A percentile compares a stretch with the other conserved stretches of the same genome.
These are phyloP conservation scores for Cardamine chenopodiifolia DNA, from an alignment of 345 rosid species.

Conservation along the genomic window DNA sequence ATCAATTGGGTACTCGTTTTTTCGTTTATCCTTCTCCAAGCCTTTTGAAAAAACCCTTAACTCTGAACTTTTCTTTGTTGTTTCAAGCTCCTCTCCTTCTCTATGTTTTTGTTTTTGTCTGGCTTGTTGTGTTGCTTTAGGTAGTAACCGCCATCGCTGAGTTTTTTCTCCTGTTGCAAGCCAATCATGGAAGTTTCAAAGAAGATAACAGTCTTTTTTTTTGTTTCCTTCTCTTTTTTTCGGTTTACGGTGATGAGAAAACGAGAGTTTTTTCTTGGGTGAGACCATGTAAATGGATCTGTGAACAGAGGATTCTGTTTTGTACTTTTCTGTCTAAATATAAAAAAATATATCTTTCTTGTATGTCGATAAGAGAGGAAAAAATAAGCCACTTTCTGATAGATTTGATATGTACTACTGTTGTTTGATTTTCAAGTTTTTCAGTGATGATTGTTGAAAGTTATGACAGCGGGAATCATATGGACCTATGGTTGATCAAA, in stretches of 20 bases:
- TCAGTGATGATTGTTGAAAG: not conserved
- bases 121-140: constrained; percentile 38
- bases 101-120: constrained; percentile 3
- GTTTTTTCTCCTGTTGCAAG: constrained; percentile 31
- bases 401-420: constrained; percentile 7
- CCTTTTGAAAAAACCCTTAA: not conserved
- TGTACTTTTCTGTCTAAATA: constrained; percentile 21
- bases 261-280: constrained; percentile 11
- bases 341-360: constrained; percentile 13
- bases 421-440: not conserved
- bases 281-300: constrained; percentile 36
- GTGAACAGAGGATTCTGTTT: constrained; percentile 24
- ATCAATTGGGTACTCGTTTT: not conserved
- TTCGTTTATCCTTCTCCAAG: not conserved
- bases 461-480: not conserved
- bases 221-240: not conserved
- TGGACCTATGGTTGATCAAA: not conserved
- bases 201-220: constrained; percentile 14
- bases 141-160: constrained; percentile 33
- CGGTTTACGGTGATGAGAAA: constrained; percentile 18
- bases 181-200: constrained; percentile 35
- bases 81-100: not conserved
- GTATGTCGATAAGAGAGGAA: constrained; percentile 31
- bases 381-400: not conserved
- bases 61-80: constrained; percentile 18